These are phyloP conservation scores for Aspergillus melleus DNA, from an alignment of 2,329 filamentous ascomycete species.

Conservation along the genomic window DNA sequence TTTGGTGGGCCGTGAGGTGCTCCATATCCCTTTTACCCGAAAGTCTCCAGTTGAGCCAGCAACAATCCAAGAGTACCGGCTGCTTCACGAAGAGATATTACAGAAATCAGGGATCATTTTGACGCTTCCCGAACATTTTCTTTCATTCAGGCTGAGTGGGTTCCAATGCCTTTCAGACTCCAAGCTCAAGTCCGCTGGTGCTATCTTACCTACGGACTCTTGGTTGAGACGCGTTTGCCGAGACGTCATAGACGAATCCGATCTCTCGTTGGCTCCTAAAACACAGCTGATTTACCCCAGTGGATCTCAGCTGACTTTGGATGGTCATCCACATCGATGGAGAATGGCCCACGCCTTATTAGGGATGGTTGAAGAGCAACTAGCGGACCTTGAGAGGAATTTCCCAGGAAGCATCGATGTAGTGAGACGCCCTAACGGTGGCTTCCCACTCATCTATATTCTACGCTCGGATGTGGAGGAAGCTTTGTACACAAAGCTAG, in stretches of 20 bases:
- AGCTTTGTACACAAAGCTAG: constrained; percentile 42
- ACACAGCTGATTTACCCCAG: constrained; percentile 61
- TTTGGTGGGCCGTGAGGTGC: constrained; percentile 55
- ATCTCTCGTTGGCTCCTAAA: constrained; percentile 54
- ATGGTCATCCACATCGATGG: constrained; percentile 58
- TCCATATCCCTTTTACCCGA: constrained; percentile 61
- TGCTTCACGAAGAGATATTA: constrained; percentile 47
- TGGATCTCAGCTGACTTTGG: constrained; percentile 50
- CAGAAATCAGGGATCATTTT: constrained; percentile 56
- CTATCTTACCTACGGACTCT: constrained; percentile 53
- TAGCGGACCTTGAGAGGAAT: constrained; percentile 32
- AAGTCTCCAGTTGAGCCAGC: constrained; percentile 34
- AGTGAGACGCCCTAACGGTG: constrained; percentile 34
- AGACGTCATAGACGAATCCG: constrained; percentile 67
- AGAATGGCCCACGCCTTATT: constrained; percentile 45
- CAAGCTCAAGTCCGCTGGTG: constrained; percentile 40
- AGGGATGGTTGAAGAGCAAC: constrained; percentile 39
- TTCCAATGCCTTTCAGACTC: constrained; percentile 57
- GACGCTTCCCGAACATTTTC: constrained; percentile 61
- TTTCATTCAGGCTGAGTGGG: constrained; percentile 66
- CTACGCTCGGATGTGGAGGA: constrained; percentile 51
- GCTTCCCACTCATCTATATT: constrained; percentile 60
- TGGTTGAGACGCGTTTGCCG: constrained; percentile 53
- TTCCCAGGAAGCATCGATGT: constrained; percentile 55
- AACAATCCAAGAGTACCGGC: constrained; percentile 33